Base-by-base conservation (phyloP, 805 yeast species). In the Torulaspora gathmanii region DNA sequence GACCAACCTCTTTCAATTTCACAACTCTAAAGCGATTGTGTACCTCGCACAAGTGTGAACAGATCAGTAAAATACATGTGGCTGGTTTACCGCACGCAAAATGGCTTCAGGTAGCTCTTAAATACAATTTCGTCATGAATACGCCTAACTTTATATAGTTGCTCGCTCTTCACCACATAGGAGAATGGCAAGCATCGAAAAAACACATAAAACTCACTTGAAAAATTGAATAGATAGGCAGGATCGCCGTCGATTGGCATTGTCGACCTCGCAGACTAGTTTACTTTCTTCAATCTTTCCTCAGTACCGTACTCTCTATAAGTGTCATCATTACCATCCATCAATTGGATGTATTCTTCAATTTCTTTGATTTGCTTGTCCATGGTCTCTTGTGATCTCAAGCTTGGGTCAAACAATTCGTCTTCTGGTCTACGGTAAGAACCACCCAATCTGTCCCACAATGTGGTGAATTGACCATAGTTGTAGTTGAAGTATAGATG, bases 371-470 rank as follows among this genome's bases (percentile, higher is more conserved):
- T 71, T 69, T 91, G 96, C 52, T 75, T 73, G 31, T 72, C 74
- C 88, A 95, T 83, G 36, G 83, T 77, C 52, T 70, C 67, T 55
- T 73, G 68, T 61, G 75, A 77, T 65, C 75, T 81, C 50, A 68
- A 63, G 20, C 74, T 66, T 54, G 77, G 78, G 62, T 82, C 86
- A 65, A 90, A 91, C 56, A 91, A 73, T 55, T 86, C 85, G 59
- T 75, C 79, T 63, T 93, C 98, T 4, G 99, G 99, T 57, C 80
- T 78, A 70, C 98, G 84, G 70, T 93, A 90, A 22, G 95, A 80
- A 37, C 89, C 85, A 42, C 98, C 98, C 46, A 93, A 70, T 70
- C 99, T 83, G 67, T 93, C 99, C 99, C 99, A 93, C 54, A 93
- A 73, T 13, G 99, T 93, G 37, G 98, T 90, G 72, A 91, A 93